A percentile compares a stretch with the other conserved stretches of the same genome.
phyloP scores from a whole-genome alignment of 2,329 filamentous ascomycete species.

The Alternaria sp. region DNA sequence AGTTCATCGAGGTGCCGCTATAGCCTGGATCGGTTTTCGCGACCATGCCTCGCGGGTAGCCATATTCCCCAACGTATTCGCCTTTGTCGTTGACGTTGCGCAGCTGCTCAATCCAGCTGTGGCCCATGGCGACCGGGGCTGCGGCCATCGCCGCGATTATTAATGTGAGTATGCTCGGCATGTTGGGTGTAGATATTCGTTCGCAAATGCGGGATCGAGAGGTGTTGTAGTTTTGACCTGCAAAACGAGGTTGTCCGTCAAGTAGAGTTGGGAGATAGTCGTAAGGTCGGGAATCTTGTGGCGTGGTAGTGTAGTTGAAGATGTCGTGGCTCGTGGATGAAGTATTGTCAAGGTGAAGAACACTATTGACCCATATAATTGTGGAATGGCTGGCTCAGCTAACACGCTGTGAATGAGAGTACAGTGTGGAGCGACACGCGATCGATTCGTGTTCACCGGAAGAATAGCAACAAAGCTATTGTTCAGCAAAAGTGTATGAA shows the following conservation, averaged over 20 bases:
- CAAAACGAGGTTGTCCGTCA: not conserved
- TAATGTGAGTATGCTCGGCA: constrained; percentile 27
- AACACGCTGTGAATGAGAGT: not conserved
- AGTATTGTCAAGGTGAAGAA: not conserved
- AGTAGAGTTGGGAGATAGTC: not conserved
- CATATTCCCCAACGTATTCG: constrained; percentile 72
- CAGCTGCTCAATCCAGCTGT: constrained; percentile 85
- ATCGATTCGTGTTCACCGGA: not conserved
- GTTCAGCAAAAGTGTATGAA: constrained; percentile 23
- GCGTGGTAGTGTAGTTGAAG: not conserved
- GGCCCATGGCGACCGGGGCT: constrained; percentile 50
- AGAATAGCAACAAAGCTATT: constrained; percentile 23
- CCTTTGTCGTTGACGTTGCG: constrained; percentile 76
- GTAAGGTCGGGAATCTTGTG: not conserved
- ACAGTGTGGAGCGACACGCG: not conserved
- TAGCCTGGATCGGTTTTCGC: constrained; percentile 65
- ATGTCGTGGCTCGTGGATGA: constrained; percentile 4
- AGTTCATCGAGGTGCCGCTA: constrained; percentile 65
- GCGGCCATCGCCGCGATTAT: constrained; percentile 29
- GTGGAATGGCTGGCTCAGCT: not conserved
- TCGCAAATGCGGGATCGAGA: not conserved
- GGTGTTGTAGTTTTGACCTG: constrained; percentile 14
- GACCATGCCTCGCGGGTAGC: constrained; percentile 77
- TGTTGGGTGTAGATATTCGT: constrained; percentile 16
- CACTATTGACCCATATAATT: not conserved